phyloP scores from a whole-genome alignment of 2,329 filamentous ascomycete genomes.

The Trichoderma hamatum region DNA sequence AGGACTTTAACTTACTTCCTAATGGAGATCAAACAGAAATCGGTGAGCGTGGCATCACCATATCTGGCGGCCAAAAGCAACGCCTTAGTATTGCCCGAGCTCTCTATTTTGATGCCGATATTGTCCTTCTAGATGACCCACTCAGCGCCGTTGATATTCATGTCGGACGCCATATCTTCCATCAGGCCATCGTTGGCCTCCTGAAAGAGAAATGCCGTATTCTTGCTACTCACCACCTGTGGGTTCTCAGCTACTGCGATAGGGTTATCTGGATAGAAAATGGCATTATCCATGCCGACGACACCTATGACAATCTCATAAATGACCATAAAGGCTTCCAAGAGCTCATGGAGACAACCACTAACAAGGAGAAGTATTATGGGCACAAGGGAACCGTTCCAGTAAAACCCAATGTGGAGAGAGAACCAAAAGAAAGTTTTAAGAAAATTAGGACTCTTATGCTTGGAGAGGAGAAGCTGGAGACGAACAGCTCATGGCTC shows the following conservation, averaged over 20 bases:
- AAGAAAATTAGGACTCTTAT: conserved; percentile 67
- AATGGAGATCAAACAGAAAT: conserved; percentile 88
- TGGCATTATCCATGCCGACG: conserved; percentile 82
- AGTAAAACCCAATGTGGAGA: conserved; percentile 45
- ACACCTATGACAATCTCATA: conserved; percentile 90
- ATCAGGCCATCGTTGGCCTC: conserved; percentile 88
- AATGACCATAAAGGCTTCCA: conserved; percentile 73
- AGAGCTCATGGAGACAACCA: conserved; percentile 82
- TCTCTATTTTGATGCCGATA: conserved; percentile 70
- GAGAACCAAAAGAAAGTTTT: conserved; percentile 59
- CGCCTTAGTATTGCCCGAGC: conserved; percentile 88
- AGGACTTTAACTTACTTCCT: conserved; percentile 89
- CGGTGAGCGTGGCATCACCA: conserved; percentile 91
- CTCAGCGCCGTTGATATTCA: conserved; percentile 71
- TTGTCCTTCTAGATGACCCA: conserved; percentile 71
- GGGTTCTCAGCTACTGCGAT: conserved; percentile 88
- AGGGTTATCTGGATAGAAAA: conserved; percentile 91
- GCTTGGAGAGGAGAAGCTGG: conserved; percentile 71
- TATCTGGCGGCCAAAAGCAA: conserved; percentile 94
- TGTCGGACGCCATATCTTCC: conserved; percentile 78
- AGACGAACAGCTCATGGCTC: conserved; percentile 75
- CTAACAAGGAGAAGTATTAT: conserved; percentile 64
- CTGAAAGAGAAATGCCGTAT: conserved; percentile 88
- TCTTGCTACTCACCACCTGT: conserved; percentile 91
- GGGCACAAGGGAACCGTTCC: conserved; percentile 51